Percentiles rank a stretch among this genome's conserved stretches.
Evolutionary conservation across 176 grass and related monocot genomes (phyloP).

Genomic region (Oryza meridionalis): DNA sequence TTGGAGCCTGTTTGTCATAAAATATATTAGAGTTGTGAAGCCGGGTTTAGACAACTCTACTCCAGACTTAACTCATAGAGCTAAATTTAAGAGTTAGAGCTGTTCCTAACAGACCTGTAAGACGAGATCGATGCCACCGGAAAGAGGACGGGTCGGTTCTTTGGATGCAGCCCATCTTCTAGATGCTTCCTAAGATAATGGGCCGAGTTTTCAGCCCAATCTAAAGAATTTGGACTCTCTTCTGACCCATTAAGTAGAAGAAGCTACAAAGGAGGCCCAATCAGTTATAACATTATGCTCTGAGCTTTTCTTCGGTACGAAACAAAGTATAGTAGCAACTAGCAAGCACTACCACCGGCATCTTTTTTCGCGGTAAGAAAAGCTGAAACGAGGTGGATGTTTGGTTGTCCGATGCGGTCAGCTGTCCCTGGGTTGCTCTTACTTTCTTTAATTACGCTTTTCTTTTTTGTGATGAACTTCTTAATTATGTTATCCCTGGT

Average conservation of each 20-base stretch:
- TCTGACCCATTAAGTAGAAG: background rate
- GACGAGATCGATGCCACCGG: too few species aligned
- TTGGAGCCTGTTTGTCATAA: too few species aligned
- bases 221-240: background rate
- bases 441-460: background rate
- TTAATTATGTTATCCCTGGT: background rate
- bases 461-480: background rate
- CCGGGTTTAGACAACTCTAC: too few species aligned
- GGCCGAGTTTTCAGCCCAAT: background rate
- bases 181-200: background rate
- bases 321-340: too few species aligned
- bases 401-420: background rate
- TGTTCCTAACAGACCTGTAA: too few species aligned
- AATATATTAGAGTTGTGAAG: too few species aligned
- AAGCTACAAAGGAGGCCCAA: background rate
- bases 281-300: too few species aligned
- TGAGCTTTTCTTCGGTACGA: background rate
- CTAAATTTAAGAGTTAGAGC: too few species aligned
- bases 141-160: too few species aligned
- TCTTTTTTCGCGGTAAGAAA: background rate
- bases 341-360: too few species aligned
- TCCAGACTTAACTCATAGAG: too few species aligned
- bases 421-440: background rate
- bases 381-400: background rate
- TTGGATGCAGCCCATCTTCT: too few species aligned